Evolutionary conservation across 352 stramenopile genomes (phyloP), one percentile per base, ranked within the genome.

Genomic region (Globisporangium sylvaticum): DNA sequence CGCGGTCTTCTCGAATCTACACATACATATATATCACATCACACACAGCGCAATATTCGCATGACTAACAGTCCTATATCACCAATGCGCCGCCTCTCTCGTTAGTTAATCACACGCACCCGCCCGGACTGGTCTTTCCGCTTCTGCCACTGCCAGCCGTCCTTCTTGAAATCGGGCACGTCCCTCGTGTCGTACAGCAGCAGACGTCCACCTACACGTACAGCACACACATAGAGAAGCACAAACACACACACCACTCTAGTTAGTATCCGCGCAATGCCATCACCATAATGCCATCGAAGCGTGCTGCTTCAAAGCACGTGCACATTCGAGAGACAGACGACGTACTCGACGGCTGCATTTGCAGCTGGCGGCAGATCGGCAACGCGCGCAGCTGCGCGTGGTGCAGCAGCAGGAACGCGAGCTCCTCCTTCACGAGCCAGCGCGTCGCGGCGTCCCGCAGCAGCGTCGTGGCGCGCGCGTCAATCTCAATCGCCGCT

Each of bases 101-200:
- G 44, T 8, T 31, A 48, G n/a, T 22, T 42, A 42, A 42, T 42
- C 34, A 42, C 29, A 12, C n/a, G n/a, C 27, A 90, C 86, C 39
- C 83, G 81, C 67, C 77, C 88, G 18, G 77, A 88, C 59, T 90
- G 84, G 69, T 94, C 88, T 70, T 94, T 95, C 50, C 87, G 84
- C 70, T 93, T 94, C 66, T 94, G 88, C 88, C 88, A 95, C 5
- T 65, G 78, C 85, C 86, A 95, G 4, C 88, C 88, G 69, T 95
- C 88, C 58, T 91, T 92, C 75, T 93, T 95, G 69, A 90, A 95
- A 67, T 94, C 86, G 5, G 79, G 70, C 14, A 90, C 76, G 27
- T 77, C 71, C 22, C 67, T 69, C 32, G 77, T 84, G 50, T 91
- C 82, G 66, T 91, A 95, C 55, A 94, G 76, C 62, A 94, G 42